Evolutionary conservation across 768 basidiomycete species (phyloP).

Genomic region (Trametes maxima): DNA sequence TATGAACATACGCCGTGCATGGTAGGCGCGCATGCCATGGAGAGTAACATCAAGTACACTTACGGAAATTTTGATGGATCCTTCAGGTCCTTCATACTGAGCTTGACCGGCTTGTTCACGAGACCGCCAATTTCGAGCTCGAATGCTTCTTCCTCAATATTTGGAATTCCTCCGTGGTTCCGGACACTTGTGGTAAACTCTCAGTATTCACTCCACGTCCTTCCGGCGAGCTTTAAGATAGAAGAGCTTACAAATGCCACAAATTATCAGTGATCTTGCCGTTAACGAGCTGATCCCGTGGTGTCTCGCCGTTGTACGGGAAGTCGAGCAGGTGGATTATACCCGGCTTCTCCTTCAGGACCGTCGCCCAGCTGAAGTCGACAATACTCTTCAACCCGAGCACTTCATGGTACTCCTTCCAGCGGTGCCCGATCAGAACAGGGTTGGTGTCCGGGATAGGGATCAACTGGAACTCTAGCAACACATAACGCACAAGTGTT

Average conservation of each 20-base stretch:
- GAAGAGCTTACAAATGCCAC: constrained; percentile 48
- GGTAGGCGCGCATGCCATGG: neutral
- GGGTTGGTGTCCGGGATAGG: constrained; percentile 55
- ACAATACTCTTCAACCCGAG: constrained; percentile 50
- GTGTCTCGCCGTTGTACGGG: constrained; percentile 59
- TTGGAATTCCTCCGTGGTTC: constrained; percentile 56
- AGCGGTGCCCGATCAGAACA: constrained; percentile 50
- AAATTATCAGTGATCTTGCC: constrained; percentile 52
- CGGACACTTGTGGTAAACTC: constrained; percentile 41
- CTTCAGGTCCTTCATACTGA: constrained; percentile 51
- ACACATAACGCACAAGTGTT: neutral
- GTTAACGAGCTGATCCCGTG: constrained; percentile 42
- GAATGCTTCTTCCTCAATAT: constrained; percentile 48
- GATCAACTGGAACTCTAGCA: constrained; percentile 53
- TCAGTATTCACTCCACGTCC: too few relatives aligned
- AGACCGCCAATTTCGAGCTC: constrained; percentile 56
- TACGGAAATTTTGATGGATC: constrained; percentile 51
- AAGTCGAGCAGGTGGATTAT: constrained; percentile 56
- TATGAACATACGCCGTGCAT: neutral
- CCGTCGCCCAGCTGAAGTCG: constrained; percentile 53
- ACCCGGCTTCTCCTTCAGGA: constrained; percentile 53
- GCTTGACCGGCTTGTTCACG: constrained; percentile 46
- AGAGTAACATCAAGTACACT: constrained; percentile 15
- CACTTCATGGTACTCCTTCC: constrained; percentile 55
- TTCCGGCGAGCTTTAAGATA: neutral